Evolutionary conservation across 441 rosid species (phyloP).

Genomic region (Syzygium malaccense): DNA sequence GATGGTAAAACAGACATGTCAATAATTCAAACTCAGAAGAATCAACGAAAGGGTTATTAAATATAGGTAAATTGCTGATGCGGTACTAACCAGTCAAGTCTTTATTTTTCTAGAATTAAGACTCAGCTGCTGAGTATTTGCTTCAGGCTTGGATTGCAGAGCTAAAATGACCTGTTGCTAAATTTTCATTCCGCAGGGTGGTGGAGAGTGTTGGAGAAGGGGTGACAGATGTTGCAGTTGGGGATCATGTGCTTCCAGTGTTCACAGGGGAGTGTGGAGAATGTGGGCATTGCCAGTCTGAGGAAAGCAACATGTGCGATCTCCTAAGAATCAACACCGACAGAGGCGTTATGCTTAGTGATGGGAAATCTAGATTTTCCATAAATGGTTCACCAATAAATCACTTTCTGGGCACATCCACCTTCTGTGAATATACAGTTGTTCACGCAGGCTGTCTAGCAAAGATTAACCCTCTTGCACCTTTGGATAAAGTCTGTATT

Average conservation of each 20-base stretch:
- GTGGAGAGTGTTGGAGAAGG: slow-evolving; percentile 4
- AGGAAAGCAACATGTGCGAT: neutral
- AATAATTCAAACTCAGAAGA: neutral
- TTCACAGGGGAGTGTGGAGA: slow-evolving; percentile 1
- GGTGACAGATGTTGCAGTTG: neutral
- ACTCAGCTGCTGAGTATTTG: neutral
- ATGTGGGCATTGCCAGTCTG: neutral
- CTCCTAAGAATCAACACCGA: neutral
- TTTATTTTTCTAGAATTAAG: neutral
- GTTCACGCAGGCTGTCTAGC: neutral
- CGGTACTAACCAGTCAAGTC: neutral
- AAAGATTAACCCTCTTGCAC: neutral
- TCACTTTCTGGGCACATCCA: neutral
- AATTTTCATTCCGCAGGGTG: neutral
- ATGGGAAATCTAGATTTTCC: neutral
- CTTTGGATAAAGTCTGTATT: neutral
- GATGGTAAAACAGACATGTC: neutral
- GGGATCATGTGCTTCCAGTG: slow-evolving; percentile 1
- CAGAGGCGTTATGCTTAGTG: neutral
- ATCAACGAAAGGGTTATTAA: neutral
- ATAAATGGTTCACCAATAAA: neutral
- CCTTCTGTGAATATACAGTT: neutral
- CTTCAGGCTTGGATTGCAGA: neutral
- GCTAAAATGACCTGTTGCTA: neutral
- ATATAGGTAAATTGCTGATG: neutral